Conservation (phyloP, 176 grass and related monocot species). For the Dendrocalamus sinicus region DNA sequence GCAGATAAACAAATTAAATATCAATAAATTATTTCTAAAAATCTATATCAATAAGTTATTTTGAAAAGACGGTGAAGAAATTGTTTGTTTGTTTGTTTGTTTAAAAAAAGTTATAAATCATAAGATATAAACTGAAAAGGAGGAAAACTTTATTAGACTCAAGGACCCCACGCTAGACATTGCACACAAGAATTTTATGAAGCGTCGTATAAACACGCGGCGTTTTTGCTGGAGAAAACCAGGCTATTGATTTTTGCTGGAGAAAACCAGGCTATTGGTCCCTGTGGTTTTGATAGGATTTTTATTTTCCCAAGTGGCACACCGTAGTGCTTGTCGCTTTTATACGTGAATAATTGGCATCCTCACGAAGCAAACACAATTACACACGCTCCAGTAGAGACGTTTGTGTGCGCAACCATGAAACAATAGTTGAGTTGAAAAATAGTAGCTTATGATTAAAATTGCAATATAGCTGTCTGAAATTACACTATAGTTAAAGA, state of each 20-base stretch:
- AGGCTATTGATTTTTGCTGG: neutral
- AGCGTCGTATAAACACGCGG: neutral
- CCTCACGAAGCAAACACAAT: too few relatives aligned
- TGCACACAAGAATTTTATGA: neutral
- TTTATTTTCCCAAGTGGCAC: neutral
- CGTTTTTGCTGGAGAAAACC: neutral
- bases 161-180: neutral
- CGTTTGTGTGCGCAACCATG: neutral
- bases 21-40: too few relatives aligned
- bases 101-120: too few relatives aligned
- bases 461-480: too few relatives aligned
- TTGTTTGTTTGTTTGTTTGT: too few relatives aligned
- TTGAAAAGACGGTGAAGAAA: too few relatives aligned
- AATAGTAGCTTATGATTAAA: too few relatives aligned
- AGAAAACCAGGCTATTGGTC: neutral
- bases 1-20: too few relatives aligned
- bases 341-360: neutral
- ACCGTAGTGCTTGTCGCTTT: neutral
- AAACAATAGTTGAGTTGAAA: neutral
- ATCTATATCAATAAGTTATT: too few relatives aligned
- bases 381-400: neutral
- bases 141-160: neutral
- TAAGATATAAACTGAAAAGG: too few relatives aligned
- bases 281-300: neutral
- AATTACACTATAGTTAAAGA: too few relatives aligned